phyloP scores from a whole-genome alignment of 2,329 filamentous ascomycete species.

The Calonectria pteridis region DNA sequence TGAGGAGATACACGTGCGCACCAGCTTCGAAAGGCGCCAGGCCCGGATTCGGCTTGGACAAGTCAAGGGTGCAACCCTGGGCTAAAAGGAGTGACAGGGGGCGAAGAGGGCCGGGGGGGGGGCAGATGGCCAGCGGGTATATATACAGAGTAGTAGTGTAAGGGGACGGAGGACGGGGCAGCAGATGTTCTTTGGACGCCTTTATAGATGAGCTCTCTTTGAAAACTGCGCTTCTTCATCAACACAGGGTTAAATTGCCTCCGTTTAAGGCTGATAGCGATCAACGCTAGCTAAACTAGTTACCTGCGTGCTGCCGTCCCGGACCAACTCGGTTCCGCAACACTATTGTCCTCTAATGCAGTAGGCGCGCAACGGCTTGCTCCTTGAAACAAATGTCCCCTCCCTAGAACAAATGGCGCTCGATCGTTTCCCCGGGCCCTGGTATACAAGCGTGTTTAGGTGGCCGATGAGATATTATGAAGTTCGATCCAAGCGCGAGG shows the following conservation, averaged over 20 bases:
- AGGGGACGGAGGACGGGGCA: neutral
- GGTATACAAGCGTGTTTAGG: neutral
- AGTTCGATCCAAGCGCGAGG: neutral
- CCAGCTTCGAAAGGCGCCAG: neutral
- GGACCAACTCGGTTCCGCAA: constrained; percentile 2
- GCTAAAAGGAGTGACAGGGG: neutral
- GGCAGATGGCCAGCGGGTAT: no score
- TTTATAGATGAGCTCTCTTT: neutral
- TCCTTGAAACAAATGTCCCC: constrained; percentile 3
- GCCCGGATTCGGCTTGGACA: neutral
- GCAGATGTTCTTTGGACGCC: neutral
- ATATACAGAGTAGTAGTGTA: neutral
- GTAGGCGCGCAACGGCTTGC: neutral
- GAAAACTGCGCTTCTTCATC: neutral
- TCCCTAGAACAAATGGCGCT: constrained; percentile 7
- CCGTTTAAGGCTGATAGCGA: neutral
- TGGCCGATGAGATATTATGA: neutral
- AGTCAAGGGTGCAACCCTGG: constrained; percentile 1
- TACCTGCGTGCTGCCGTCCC: neutral
- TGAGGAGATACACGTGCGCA: constrained; percentile 9
- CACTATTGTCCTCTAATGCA: neutral
- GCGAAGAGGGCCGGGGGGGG: neutral
- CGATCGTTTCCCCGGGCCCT: neutral
- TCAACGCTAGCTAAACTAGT: constrained; percentile 3
- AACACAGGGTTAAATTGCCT: neutral